These are phyloP conservation scores for Cymbopogon citratus DNA, from an alignment of 176 grass and related monocot species.

Conservation along the genomic window DNA sequence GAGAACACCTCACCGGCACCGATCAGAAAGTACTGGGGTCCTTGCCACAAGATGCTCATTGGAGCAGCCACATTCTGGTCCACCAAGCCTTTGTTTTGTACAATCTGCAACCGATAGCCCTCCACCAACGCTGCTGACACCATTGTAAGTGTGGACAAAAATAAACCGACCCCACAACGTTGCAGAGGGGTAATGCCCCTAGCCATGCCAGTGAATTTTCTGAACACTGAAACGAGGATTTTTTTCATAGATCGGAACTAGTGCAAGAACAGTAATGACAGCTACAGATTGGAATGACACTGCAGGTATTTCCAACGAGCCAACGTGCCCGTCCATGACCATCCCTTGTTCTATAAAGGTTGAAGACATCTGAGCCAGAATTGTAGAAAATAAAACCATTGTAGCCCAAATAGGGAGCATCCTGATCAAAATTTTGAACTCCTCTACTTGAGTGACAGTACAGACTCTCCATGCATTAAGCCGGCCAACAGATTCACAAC, in stretches of 20 bases:
- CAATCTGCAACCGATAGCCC: constrained; percentile 31
- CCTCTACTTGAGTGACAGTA: constrained; percentile 55
- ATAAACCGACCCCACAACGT: constrained; percentile 42
- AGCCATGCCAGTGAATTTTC: constrained; percentile 36
- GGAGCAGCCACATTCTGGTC: constrained; percentile 20
- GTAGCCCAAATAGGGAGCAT: constrained; percentile 57
- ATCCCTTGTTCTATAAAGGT: constrained; percentile 42
- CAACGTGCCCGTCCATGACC: constrained; percentile 33
- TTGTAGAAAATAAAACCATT: constrained; percentile 37
- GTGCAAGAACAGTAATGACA: constrained; percentile 32
- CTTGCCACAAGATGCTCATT: constrained; percentile 62
- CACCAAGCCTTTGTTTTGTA: constrained; percentile 26
- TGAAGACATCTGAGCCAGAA: constrained; percentile 41
- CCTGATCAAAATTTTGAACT: constrained; percentile 53
- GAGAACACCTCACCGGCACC: constrained; percentile 51
- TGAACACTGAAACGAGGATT: constrained; percentile 40
- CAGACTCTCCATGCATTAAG: constrained; percentile 36
- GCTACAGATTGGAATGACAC: constrained; percentile 35
- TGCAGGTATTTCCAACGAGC: neutral
- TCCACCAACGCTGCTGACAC: constrained; percentile 39
- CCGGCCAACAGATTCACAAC: constrained; percentile 29
- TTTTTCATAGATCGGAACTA: constrained; percentile 49
- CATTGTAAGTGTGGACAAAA: constrained; percentile 45
- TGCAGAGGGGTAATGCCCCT: constrained; percentile 44
- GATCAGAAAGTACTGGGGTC: constrained; percentile 52